Base-by-base conservation (phyloP, 306 rosid species). In the Lathyrus aphaca region DNA sequence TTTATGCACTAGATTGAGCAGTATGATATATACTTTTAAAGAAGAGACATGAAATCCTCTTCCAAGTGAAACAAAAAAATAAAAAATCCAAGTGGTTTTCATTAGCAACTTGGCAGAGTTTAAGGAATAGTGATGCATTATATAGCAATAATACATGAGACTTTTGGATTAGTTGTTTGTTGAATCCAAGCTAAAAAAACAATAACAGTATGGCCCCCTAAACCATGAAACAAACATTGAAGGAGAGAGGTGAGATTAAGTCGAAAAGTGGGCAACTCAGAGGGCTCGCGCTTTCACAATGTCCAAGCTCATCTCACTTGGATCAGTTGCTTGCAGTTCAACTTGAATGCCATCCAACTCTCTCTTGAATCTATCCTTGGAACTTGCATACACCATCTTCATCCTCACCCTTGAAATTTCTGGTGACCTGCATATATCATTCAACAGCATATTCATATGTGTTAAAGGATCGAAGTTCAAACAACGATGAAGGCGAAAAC, bases 321-420 rank as follows among this genome's bases (percentile, higher is more conserved):
- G 96, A 88, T 91, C 97, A 72, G 97, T 91, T 73, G 96, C 97
- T 85, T 91, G 97, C 70, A 91, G 64, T 62, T 91, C 97, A 30
- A 86, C 81, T 75, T 86, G 90, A 80, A 88, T 86, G 61, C 96
- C 96, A 0, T 91, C 97, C 80, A 91, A 73, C 71, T 88, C 97
- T 71, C 97, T 86, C 82, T 88, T 91, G 88, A 91, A 91, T 75
- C 96, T 86, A 56, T 91, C 97, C 83, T 88, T 91, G 70, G 96
- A 91, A 78, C 97, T 91, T 54, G 97, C 97, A 79, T 91, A 91
- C 68, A 91, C 96, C 96, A 91, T 91, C 81, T 91, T 91, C 90
- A 83, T 86, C 87, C 96, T 91, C 85, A 91, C 97, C 84, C 54
- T 85, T 25, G 97, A 79, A 58, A 57, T 23, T 49, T 91, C 97